A percentile compares a stretch with the other conserved stretches of the same genome.
Evolutionary conservation across 176 grass and related monocot genomes (phyloP).

Genomic region (Avena sativa): DNA sequence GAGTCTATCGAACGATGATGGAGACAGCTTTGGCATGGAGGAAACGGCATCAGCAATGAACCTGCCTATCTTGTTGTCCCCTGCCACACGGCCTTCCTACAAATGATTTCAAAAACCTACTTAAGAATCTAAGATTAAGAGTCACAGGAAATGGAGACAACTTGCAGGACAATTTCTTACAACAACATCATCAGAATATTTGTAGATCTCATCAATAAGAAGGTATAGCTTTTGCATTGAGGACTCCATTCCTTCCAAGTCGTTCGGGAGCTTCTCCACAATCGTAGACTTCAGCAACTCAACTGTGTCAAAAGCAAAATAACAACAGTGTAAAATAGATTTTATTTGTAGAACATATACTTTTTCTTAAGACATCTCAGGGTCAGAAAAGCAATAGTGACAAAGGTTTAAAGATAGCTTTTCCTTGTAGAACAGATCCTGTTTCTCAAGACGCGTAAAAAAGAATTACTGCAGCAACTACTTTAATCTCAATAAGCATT

Average conservation of each 20-base stretch:
- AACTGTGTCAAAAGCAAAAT: slow-evolving; percentile 50
- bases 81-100: slow-evolving; percentile 70
- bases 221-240: slow-evolving; percentile 77
- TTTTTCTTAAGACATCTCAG: neutral
- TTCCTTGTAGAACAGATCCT: neutral
- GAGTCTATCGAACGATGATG: slow-evolving; percentile 82
- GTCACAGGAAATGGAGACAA: neutral
- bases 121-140: neutral
- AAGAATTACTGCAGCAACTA: neutral
- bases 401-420: neutral
- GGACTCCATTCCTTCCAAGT: slow-evolving; percentile 91
- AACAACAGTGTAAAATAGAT: neutral
- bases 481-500: neutral
- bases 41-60: slow-evolving; percentile 69
- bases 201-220: slow-evolving; percentile 93
- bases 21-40: slow-evolving; percentile 78
- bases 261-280: slow-evolving; percentile 90
- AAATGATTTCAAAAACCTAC: slow-evolving; percentile 7
- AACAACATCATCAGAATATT: slow-evolving; percentile 92
- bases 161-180: slow-evolving; percentile 43
- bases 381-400: slow-evolving; percentile 35
- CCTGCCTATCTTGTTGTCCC: slow-evolving; percentile 79
- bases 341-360: neutral
- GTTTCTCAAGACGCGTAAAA: neutral
- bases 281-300: slow-evolving; percentile 77